These are phyloP conservation scores for Tuber calosporum DNA, from an alignment of 495 filamentous ascomycete genomes.

Conservation along the genomic window DNA sequence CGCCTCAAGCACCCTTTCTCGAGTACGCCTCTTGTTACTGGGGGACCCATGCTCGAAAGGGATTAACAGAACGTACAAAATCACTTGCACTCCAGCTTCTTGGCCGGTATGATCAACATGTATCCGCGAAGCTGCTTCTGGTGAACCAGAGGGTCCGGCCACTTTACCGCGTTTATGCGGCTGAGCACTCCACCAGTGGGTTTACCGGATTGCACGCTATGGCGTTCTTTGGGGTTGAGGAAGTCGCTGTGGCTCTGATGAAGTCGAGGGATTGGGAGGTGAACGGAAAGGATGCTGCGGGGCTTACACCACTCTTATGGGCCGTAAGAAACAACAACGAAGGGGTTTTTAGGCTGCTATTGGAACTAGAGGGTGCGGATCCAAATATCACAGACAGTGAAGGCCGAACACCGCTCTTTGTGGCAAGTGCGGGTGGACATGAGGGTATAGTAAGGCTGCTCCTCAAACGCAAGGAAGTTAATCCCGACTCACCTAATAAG, in stretches of 20 bases:
- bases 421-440: constrained; percentile 43
- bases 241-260: not conserved
- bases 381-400: not conserved
- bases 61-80: not conserved
- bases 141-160: too few relatives aligned
- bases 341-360: not conserved
- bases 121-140: not conserved
- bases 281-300: not conserved
- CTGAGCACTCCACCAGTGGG: not conserved
- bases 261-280: not conserved
- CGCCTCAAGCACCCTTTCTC: not conserved
- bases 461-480: constrained; percentile 9
- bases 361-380: not conserved
- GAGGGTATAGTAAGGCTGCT: constrained; percentile 27
- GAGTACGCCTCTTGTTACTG: not conserved
- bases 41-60: not conserved
- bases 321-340: not conserved
- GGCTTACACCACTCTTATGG: not conserved
- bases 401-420: constrained; percentile 42
- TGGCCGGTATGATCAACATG: not conserved
- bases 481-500: constrained; percentile 20
- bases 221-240: not conserved
- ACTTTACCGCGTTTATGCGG: too few relatives aligned
- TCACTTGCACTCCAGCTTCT: not conserved
- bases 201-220: not conserved